phyloP scores from a whole-genome alignment of 371 early-diverging fungal genomes.

The Mucor piriformis region DNA sequence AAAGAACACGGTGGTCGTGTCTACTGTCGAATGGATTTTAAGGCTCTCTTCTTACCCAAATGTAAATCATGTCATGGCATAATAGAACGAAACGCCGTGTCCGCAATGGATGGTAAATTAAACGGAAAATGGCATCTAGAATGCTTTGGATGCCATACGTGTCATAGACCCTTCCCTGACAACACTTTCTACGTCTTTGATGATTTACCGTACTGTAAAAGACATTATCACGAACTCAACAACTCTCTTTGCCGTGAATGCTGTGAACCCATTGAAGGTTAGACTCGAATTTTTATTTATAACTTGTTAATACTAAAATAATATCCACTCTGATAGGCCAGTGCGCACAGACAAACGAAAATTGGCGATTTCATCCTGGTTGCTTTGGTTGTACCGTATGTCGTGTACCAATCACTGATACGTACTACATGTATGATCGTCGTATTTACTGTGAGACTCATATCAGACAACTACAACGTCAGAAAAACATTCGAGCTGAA shows the following conservation, averaged over 20 bases:
- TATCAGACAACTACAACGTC: constrained; percentile 67
- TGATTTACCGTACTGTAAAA: constrained; percentile 79
- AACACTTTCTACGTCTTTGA: constrained; percentile 86
- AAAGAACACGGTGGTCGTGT: constrained; percentile 74
- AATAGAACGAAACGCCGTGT: constrained; percentile 77
- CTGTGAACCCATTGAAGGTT: constrained; percentile 83
- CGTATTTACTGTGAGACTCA: constrained; percentile 81
- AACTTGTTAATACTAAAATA: too few relatives aligned
- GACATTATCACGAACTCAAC: constrained; percentile 83
- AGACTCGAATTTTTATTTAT: too few relatives aligned
- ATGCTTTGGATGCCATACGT: constrained; percentile 63
- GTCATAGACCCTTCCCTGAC: constrained; percentile 81
- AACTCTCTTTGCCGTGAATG: constrained; percentile 81
- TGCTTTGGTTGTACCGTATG: constrained; percentile 61
- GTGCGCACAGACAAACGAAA: constrained; percentile 45
- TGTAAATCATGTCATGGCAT: constrained; percentile 72
- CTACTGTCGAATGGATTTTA: constrained; percentile 79
- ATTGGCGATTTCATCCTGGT: constrained; percentile 51
- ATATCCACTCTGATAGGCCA: too few relatives aligned
- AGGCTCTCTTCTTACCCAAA: constrained; percentile 60
- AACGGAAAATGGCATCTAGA: constrained; percentile 80
- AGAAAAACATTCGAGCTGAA: constrained; percentile 65
- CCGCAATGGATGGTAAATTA: constrained; percentile 77
- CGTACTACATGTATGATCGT: constrained; percentile 80
- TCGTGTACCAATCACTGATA: constrained; percentile 68